Conservation (phyloP, 352 stramenopile genomes). For the Phytophthora pinifolia region DNA sequence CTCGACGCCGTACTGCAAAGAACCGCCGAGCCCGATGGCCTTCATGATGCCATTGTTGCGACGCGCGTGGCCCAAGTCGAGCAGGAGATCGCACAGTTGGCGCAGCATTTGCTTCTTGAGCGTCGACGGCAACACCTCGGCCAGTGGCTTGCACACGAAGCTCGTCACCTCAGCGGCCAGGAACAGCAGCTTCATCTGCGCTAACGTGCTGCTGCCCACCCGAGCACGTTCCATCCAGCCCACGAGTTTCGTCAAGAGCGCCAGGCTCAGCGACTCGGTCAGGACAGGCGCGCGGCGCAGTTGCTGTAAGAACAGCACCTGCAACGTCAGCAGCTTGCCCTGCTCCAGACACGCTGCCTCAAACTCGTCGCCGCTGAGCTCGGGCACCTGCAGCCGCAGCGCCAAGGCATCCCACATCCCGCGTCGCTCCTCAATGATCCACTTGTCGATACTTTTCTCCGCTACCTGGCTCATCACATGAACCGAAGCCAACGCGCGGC, state of each 20-base stretch:
- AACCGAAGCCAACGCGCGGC: conserved; percentile 77
- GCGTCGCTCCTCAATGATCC: conserved; percentile 77
- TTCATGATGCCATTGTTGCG: conserved; percentile 87
- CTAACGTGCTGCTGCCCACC: conserved; percentile 43
- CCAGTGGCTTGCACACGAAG: conserved; percentile 65
- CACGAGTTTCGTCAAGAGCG: conserved; percentile 71
- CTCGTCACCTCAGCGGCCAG: conserved; percentile 74
- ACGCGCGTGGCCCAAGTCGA: conserved; percentile 64
- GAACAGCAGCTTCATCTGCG: conserved; percentile 86
- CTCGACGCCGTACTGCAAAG: conserved; percentile 73
- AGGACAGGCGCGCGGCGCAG: conserved; percentile 56
- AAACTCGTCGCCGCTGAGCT: conserved; percentile 83
- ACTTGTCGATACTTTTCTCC: conserved; percentile 85
- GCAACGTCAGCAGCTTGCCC: conserved; percentile 74
- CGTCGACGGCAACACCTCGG: conserved; percentile 50
- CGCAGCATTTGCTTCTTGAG: conserved; percentile 84
- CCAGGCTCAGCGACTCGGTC: conserved; percentile 68
- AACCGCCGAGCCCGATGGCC: conserved; percentile 76
- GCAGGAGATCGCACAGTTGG: conserved; percentile 59
- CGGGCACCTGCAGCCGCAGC: conserved; percentile 61
- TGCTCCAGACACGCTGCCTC: conserved; percentile 68
- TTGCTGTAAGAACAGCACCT: conserved; percentile 80
- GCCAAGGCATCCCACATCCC: conserved; percentile 66
- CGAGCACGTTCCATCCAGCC: conserved; percentile 73
- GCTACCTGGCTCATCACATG: conserved; percentile 80